Evolutionary conservation across 805 yeast species (phyloP).

Genomic region (Teunomyces cretensis): DNA sequence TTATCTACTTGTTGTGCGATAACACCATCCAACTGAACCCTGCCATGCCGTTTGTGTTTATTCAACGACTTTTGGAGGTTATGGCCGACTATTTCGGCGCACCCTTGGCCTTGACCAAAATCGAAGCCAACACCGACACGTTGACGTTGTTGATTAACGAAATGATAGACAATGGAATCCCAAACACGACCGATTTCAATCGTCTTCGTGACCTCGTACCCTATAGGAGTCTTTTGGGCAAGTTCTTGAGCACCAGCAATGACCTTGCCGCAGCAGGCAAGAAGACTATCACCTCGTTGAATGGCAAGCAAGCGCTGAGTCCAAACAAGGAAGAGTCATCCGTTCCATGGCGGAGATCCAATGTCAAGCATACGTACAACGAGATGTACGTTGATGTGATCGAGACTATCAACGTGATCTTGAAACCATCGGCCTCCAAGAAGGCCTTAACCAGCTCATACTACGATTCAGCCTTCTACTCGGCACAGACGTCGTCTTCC

Average conservation of each 20-base stretch:
- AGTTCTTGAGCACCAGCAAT: slow-evolving; percentile 45
- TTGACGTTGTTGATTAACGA: slow-evolving; percentile 70
- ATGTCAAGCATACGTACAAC: slow-evolving; percentile 72
- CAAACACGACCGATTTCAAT: slow-evolving; percentile 71
- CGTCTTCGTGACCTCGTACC: slow-evolving; percentile 71
- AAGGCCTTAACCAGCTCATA: slow-evolving; percentile 11
- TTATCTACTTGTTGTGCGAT: slow-evolving; percentile 28
- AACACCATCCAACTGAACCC: slow-evolving; percentile 40
- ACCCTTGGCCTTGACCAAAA: slow-evolving; percentile 54
- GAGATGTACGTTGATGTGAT: slow-evolving; percentile 83
- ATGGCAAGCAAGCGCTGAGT: slow-evolving; percentile 5
- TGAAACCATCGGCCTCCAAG: slow-evolving; percentile 31
- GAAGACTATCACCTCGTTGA: slow-evolving; percentile 18
- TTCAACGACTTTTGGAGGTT: slow-evolving; percentile 48
- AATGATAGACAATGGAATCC: slow-evolving; percentile 75
- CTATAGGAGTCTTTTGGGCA: slow-evolving; percentile 52
- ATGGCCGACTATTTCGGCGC: slow-evolving; percentile 59
- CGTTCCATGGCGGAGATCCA: slow-evolving; percentile 77
- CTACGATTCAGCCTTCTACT: slow-evolving; percentile 24
- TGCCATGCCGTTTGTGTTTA: slow-evolving; percentile 52
- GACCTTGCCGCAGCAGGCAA: slow-evolving; percentile 30
- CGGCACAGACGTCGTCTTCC: slow-evolving; percentile 13
- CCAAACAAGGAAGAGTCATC: slow-evolving; percentile 1
- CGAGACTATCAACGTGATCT: slow-evolving; percentile 61
- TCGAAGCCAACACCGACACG: slow-evolving; percentile 70